Evolutionary conservation across 2,329 filamentous ascomycete species (phyloP).

Genomic region (Coniochaeta sp.): DNA sequence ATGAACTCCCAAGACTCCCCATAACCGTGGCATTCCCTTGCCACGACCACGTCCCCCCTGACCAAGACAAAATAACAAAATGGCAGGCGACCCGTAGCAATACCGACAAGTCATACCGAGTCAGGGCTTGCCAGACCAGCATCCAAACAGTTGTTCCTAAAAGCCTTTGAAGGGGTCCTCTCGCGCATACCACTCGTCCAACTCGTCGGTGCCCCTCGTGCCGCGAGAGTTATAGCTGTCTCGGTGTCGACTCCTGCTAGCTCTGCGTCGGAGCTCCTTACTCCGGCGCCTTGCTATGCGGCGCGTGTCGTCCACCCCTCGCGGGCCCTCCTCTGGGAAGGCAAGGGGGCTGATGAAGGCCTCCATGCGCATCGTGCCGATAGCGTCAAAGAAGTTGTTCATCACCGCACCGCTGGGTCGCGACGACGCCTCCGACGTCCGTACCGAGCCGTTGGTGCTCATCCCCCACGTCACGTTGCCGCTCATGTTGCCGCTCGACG

Average conservation of each 20-base stretch:
- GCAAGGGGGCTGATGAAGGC: conserved; percentile 74
- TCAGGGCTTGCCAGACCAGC: background rate
- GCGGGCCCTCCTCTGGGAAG: conserved; percentile 36
- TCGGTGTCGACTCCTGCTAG: conserved; percentile 45
- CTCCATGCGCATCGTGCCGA: conserved; percentile 88
- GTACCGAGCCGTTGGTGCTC: conserved; percentile 28
- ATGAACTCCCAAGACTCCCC: background rate
- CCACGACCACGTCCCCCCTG: background rate
- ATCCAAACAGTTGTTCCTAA: conserved; percentile 18
- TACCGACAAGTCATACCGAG: background rate
- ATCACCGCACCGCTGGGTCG: conserved; percentile 26
- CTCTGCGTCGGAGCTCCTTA: conserved; percentile 45
- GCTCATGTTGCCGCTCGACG: conserved; percentile 4
- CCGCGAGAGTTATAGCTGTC: conserved; percentile 42
- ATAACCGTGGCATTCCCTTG: background rate
- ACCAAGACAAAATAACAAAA: background rate
- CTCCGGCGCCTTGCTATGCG: conserved; percentile 42
- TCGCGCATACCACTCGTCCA: conserved; percentile 49
- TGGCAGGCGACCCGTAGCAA: background rate
- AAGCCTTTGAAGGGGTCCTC: conserved; percentile 59
- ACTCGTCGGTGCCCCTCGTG: conserved; percentile 37
- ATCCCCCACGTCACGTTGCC: conserved; percentile 19
- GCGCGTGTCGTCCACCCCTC: conserved; percentile 43
- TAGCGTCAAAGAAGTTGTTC: conserved; percentile 69
- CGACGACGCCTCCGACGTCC: conserved; percentile 50